Evolutionary conservation across 2,329 filamentous ascomycete species (phyloP).

Genomic region (Arthrobotrys megalospora): DNA sequence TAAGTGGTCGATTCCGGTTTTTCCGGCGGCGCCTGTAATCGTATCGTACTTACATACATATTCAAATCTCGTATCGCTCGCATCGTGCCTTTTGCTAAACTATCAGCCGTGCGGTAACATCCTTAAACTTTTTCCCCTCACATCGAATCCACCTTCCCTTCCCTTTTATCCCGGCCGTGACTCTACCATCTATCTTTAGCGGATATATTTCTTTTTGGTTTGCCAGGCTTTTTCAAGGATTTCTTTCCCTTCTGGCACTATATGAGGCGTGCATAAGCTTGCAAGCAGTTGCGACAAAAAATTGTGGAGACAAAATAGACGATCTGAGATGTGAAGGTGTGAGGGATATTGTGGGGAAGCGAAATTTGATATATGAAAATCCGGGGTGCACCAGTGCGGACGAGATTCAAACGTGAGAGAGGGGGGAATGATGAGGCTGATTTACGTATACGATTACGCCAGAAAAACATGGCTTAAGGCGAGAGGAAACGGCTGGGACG

Average conservation of each 20-base stretch:
- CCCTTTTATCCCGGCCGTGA: not conserved
- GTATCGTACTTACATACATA: conserved; percentile 9
- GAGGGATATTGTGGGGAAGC: conserved; percentile 34
- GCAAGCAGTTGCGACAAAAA: conserved; percentile 9
- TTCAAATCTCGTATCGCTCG: conserved; percentile 23
- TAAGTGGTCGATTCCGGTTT: conserved; percentile 14
- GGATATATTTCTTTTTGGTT: conserved; percentile 27
- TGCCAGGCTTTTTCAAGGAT: not conserved
- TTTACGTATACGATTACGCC: conserved; percentile 2
- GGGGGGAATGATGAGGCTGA: conserved; percentile 2
- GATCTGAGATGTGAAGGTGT: conserved; percentile 18
- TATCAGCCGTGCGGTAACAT: conserved; percentile 34
- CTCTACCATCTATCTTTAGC: conserved; percentile 20
- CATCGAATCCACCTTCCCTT: not conserved
- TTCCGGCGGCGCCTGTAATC: conserved; percentile 24
- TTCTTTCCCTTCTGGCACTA: not conserved
- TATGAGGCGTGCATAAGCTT: conserved; percentile 4
- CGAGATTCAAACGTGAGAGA: no score
- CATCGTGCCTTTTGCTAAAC: conserved; percentile 2
- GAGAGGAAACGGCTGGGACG: not conserved
- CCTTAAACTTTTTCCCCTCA: conserved; percentile 15
- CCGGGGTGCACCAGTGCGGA: conserved; percentile 32
- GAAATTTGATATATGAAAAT: conserved; percentile 38
- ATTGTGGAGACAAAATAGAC: conserved; percentile 16
- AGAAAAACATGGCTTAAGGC: not conserved